Base-by-base conservation (phyloP, 2,329 filamentous ascomycete genomes). In the Hypoxylon sp. region DNA sequence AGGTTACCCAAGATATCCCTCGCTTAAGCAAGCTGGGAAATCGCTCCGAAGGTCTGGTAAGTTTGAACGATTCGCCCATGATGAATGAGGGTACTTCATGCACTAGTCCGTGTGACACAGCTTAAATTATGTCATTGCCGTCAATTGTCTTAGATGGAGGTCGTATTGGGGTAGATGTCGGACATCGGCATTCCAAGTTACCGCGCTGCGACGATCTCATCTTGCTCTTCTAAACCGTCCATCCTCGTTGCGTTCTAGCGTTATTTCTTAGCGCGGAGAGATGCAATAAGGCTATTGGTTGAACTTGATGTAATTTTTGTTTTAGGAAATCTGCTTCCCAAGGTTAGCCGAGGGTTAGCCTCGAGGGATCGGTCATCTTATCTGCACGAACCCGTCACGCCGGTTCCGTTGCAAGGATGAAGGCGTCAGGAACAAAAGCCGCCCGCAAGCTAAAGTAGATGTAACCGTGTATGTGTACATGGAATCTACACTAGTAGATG, bases 321-420 rank as follows among this genome's bases (percentile, higher is more conserved):
- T 43, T 55, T 61, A 45, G 34, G 48, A 50, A 57, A 69, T 50
- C 29, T 58, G 32, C 19, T 41, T 41, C 8, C 37, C 9, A 29
- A 30, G n/a, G 27, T n/a, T n/a, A n/a, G n/a, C 46, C 27, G 25
- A 30, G 3, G 23, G 8, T 0, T 30, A 52, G 23, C 23, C 43
- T 1, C 39, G 57, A 5, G 19, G 48, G 2, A 27, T 29, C 29
- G 23, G 50, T 25, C 53, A 41, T 1, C 16, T 21, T 23, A 50
- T 29, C 25, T 19, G 19, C 21, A 34, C 30, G 23, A 56, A 39
- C 23, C 34, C 46, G 39, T 45, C 46, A 21, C 11, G 19, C 29
- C 46, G 46, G 37, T 34, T 39, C 37, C 21, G 21, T 56, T 19
- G 32, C 21, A 32, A 54, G 19, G 51, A 54, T 32, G 25, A 54